These are phyloP conservation scores for Hypoxylon sp. DNA, from an alignment of 2,329 filamentous ascomycete genomes.

Conservation along the genomic window DNA sequence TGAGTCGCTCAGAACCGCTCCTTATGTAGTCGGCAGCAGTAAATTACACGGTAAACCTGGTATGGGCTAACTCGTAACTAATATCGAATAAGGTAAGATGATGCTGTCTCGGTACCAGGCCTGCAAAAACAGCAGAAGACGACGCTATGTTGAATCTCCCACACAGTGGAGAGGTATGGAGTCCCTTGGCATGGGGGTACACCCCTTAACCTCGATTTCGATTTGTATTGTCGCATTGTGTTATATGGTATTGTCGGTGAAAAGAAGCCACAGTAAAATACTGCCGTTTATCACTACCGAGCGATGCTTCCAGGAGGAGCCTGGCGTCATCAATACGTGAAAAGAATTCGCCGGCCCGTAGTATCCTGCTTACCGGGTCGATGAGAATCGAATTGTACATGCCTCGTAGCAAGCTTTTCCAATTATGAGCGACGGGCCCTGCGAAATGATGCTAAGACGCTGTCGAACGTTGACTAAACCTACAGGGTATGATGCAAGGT, in stretches of 20 bases:
- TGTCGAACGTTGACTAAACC: slow-evolving; percentile 18
- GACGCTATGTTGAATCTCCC: slow-evolving; percentile 8
- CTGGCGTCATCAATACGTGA: slow-evolving; percentile 16
- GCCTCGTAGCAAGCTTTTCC: slow-evolving; percentile 9
- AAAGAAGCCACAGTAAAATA: slow-evolving; percentile 11
- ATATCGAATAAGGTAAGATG: background rate
- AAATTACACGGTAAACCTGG: too few relatives aligned
- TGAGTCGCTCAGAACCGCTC: background rate
- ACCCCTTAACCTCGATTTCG: slow-evolving; percentile 11
- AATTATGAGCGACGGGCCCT: slow-evolving; percentile 9
- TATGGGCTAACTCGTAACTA: too few relatives aligned
- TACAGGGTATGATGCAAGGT: slow-evolving; percentile 29
- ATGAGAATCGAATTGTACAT: slow-evolving; percentile 6
- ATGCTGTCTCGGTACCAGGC: slow-evolving; percentile 23
- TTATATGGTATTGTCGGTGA: slow-evolving; percentile 31
- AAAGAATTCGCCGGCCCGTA: slow-evolving; percentile 7
- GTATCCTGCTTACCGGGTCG: slow-evolving; percentile 12
- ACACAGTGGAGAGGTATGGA: slow-evolving; percentile 15
- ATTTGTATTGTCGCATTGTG: slow-evolving; percentile 11
- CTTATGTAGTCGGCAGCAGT: background rate
- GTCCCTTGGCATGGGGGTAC: slow-evolving; percentile 21
- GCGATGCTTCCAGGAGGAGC: slow-evolving; percentile 5
- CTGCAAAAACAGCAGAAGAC: slow-evolving; percentile 21
- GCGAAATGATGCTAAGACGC: slow-evolving; percentile 15
- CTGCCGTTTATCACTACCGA: slow-evolving; percentile 4